Evolutionary conservation across 805 yeast species (phyloP).

Genomic region (Scheffersomyces lignosus): DNA sequence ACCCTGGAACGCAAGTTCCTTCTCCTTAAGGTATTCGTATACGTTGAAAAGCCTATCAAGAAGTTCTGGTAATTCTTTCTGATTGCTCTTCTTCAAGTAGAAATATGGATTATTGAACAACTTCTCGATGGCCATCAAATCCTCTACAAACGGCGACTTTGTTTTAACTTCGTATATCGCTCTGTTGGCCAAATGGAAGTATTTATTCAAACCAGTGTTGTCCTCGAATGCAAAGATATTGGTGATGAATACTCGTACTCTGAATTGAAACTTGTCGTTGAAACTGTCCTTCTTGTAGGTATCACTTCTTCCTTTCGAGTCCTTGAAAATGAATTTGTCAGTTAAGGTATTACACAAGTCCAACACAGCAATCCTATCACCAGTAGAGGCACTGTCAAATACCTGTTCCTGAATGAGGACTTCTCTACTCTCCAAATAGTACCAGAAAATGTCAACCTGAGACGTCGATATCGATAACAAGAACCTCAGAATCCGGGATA

Average conservation of each 20-base stretch:
- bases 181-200: conserved; percentile 32
- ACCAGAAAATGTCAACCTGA: conserved; percentile 33
- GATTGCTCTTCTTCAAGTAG: conserved; percentile 22
- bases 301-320: conserved; percentile 21
- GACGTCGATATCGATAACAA: conserved; percentile 21
- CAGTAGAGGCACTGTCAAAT: conserved; percentile 26
- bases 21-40: conserved; percentile 26
- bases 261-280: conserved; percentile 36
- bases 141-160: conserved; percentile 29
- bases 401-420: conserved; percentile 19
- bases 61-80: conserved; percentile 17
- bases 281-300: conserved; percentile 38
- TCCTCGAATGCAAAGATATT: conserved; percentile 38
- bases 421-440: conserved; percentile 35
- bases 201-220: conserved; percentile 45
- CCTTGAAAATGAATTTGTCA: conserved; percentile 25
- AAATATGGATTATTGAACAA: conserved; percentile 37
- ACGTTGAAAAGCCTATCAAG: conserved; percentile 28
- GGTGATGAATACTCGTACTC: conserved; percentile 36
- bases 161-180: conserved; percentile 22
- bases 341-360: conserved; percentile 41
- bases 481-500: conserved; percentile 23
- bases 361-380: conserved; percentile 39
- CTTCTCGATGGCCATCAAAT: conserved; percentile 28
- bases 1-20: conserved; percentile 24